phyloP scores from a whole-genome alignment of 139 green algal genomes.

The Chlamydomonas incerta region DNA sequence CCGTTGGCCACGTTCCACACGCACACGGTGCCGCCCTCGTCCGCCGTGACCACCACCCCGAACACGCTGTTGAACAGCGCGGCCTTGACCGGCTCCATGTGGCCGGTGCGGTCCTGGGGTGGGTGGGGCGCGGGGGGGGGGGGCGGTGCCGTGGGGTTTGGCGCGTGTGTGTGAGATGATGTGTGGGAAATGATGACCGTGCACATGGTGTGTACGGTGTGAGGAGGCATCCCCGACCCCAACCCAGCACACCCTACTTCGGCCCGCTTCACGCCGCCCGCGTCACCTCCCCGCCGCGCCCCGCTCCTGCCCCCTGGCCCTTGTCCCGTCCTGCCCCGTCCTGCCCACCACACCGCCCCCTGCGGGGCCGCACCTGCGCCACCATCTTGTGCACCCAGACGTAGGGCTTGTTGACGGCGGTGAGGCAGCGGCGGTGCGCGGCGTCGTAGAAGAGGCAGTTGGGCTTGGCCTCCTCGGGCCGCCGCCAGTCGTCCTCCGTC shows the following conservation, averaged over 20 bases:
- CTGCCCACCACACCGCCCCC: too few species aligned
- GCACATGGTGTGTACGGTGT: too few species aligned
- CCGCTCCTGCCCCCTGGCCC: too few species aligned
- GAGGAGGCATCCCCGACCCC: too few species aligned
- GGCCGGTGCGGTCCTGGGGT: conserved; percentile 64
- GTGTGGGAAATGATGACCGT: too few species aligned
- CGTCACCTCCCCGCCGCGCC: too few species aligned
- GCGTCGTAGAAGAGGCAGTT: conserved; percentile 76
- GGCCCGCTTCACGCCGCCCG: too few species aligned
- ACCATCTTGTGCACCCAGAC: conserved; percentile 80
- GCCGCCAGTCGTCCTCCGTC: conserved; percentile 74
- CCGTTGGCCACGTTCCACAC: conserved; percentile 77
- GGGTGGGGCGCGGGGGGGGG: not conserved
- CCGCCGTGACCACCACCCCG: conserved; percentile 74
- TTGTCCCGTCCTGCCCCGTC: too few species aligned
- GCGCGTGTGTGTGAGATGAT: too few species aligned
- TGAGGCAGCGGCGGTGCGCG: conserved; percentile 68
- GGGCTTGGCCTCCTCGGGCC: conserved; percentile 65
- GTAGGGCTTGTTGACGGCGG: conserved; percentile 63
- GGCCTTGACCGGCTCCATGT: conserved; percentile 61
- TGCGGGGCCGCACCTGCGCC: conserved; percentile 50
- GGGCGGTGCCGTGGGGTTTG: too few species aligned
- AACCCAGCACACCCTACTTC: too few species aligned
- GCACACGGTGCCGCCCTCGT: conserved; percentile 79
- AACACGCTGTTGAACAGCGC: conserved; percentile 81